Evolutionary conservation across 2,329 filamentous ascomycete species (phyloP), one percentile per base, ranked within the genome.

Genomic region (Emmonsiellopsis sp.): DNA sequence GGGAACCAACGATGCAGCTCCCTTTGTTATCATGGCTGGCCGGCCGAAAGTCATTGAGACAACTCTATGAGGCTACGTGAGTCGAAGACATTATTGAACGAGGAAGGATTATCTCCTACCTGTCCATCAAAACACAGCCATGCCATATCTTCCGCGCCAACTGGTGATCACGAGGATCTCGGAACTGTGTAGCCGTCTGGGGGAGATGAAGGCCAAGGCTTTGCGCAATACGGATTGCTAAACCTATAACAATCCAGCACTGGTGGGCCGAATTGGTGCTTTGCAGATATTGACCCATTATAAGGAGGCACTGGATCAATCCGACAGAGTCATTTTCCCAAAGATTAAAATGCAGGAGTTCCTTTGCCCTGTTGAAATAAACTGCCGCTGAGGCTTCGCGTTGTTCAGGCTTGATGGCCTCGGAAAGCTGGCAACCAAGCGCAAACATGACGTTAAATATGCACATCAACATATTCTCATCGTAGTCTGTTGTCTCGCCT

Each of bases 211-310:
- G 60, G 0, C 74, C 75, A 2, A 78, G 53, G 0, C 74, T 72
- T 49, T 77, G 73, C 0, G 76, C 76, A 13, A 71, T 76, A 1
- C 74, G 66, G 13, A 77, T 69, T 0, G 74, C 74, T 3, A 73
- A 63, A 0, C 75, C 75, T 0, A 74, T 71, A 4, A 74, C 68
- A 62, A 77, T 76, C 76, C 75, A 78, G 1, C 73, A 77, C 53
- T 75, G 71, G 54, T 77, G 72, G 0, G 73, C 70, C 5, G 70
- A 70, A 10, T 74, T 70, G 0, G 75, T 77, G 45, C 75, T 75
- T 43, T 77, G 76, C 0, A 77, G 61, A 54, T 77, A 78, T 44
- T 76, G 75, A 9, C 71, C 73, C 55, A 75, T 74, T 5, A 78
- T 62, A 0, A 78, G 60, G 0, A 77, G 61, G 44, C 71, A 76